Conservation (phyloP, 306 rosid genomes). For the Casuarina equisetifolia region DNA sequence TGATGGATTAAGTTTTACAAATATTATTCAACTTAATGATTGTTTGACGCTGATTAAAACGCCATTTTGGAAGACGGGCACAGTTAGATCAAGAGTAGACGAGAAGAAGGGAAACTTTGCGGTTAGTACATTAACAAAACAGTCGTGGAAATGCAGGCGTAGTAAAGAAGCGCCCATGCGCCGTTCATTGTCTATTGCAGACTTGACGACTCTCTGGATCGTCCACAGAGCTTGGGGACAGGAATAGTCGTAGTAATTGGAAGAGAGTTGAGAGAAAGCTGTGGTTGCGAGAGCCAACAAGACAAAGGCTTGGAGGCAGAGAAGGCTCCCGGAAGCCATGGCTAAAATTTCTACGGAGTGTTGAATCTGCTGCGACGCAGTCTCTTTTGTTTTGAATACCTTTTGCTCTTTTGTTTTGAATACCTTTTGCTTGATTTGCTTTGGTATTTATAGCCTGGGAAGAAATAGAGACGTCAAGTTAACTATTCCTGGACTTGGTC, state of each 20-base stretch:
- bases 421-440: not conserved
- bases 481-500: no score
- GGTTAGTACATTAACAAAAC: conserved; percentile 39
- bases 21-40: no score
- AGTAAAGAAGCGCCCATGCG: conserved; percentile 50
- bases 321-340: conserved; percentile 18
- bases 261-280: conserved; percentile 24
- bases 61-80: not conserved
- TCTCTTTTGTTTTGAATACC: not conserved
- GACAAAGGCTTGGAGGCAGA: conserved; percentile 8
- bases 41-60: not conserved
- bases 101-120: not conserved
- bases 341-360: not conserved
- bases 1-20: no score
- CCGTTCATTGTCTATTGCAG: conserved; percentile 26
- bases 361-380: not conserved
- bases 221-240: conserved; percentile 40
- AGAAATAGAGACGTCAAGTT: no score
- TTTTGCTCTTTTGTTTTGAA: not conserved
- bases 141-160: conserved; percentile 51
- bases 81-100: no score
- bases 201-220: conserved; percentile 25
- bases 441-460: no score
- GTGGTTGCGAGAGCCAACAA: conserved; percentile 25
- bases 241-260: conserved; percentile 31